These are phyloP conservation scores for Knoxdaviesia capensis DNA, from an alignment of 2,329 filamentous ascomycete species.

Conservation along the genomic window DNA sequence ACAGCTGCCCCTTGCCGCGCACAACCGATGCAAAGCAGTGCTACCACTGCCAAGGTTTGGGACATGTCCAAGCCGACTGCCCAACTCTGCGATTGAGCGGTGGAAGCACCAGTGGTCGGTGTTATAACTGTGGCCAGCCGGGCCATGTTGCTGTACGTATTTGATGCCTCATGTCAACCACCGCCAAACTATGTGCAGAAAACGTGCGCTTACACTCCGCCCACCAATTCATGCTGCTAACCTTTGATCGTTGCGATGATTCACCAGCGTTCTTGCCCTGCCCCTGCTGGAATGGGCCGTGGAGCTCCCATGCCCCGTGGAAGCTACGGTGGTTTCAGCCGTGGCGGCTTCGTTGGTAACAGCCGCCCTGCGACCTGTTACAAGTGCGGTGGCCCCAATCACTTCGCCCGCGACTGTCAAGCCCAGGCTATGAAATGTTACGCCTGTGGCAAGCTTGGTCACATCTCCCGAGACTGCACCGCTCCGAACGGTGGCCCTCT, in stretches of 20 bases:
- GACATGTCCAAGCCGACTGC: conserved; percentile 97
- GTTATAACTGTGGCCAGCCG: conserved; percentile 89
- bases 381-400: conserved; percentile 75
- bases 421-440: conserved; percentile 98
- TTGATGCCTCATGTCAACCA: neutral
- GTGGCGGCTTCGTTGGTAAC: conserved; percentile 56
- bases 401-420: conserved; percentile 96
- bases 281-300: conserved; percentile 46
- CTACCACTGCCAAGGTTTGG: conserved; percentile 97
- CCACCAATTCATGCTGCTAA: conserved; percentile 1
- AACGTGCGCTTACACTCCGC: neutral
- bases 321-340: conserved; percentile 41
- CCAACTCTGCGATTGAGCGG: conserved; percentile 85
- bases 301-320: conserved; percentile 52
- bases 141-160: conserved; percentile 71
- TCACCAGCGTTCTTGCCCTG: conserved; percentile 59
- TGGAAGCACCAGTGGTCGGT: conserved; percentile 63
- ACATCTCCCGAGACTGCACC: conserved; percentile 88
- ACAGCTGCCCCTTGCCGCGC: conserved; percentile 86
- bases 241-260: no score
- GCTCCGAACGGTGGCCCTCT: conserved; percentile 89
- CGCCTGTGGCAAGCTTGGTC: conserved; percentile 83
- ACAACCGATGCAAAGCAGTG: conserved; percentile 99
- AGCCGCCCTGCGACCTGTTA: conserved; percentile 52
- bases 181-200: no score